Evolutionary conservation across 306 rosid genomes (phyloP).

Genomic region (Carpinus viminea): DNA sequence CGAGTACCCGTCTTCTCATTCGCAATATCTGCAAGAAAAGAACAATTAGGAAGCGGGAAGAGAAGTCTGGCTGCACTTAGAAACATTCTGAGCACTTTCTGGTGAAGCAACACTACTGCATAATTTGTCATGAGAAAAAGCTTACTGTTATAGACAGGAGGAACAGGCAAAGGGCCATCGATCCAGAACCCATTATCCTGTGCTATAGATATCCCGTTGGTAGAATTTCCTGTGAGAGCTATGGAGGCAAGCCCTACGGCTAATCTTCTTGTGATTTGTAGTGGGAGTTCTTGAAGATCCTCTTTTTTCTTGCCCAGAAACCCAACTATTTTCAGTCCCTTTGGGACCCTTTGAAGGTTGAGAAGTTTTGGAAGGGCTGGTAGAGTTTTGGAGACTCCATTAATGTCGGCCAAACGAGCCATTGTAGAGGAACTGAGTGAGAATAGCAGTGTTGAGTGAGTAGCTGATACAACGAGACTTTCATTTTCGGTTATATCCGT

Average conservation of each 20-base stretch:
- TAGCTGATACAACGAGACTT: conserved; percentile 10
- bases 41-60: not conserved
- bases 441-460: conserved; percentile 6
- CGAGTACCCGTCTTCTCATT: conserved; percentile 85
- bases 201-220: conserved; percentile 52
- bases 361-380: conserved; percentile 48
- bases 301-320: conserved; percentile 44
- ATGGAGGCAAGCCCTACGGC: conserved; percentile 64
- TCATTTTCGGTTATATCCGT: conserved; percentile 41
- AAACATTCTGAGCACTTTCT: not conserved
- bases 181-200: conserved; percentile 75
- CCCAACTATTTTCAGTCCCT: conserved; percentile 37
- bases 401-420: conserved; percentile 64
- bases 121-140: conserved; percentile 14
- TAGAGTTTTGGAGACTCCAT: conserved; percentile 60
- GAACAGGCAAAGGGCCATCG: conserved; percentile 62
- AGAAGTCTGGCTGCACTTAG: not conserved
- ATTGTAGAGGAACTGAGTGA: conserved; percentile 37
- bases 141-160: conserved; percentile 72
- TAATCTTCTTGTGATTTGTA: conserved; percentile 66
- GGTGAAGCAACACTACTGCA: not conserved
- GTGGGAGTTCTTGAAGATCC: conserved; percentile 38
- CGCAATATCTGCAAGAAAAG: conserved; percentile 55
- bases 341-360: conserved; percentile 25
- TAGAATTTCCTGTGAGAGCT: conserved; percentile 42